Percentiles rank a stretch among this genome's conserved stretches.
phyloP scores from a whole-genome alignment of 192 early-diverging fungal genomes.

The Umbelopsis isabellina region DNA sequence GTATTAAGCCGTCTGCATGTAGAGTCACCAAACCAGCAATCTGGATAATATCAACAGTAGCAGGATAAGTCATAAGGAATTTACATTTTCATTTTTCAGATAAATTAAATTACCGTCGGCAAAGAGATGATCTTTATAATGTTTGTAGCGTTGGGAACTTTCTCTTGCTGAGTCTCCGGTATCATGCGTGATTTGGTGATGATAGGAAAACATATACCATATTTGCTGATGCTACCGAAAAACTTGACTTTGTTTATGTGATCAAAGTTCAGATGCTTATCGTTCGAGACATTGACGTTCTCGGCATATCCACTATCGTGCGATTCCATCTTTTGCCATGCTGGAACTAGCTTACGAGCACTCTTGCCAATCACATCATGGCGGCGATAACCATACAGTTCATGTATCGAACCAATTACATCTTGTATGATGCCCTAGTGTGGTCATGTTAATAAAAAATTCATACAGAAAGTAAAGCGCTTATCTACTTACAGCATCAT shows the following conservation, averaged over 20 bases:
- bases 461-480: neutral
- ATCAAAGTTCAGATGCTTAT: slow-evolving; percentile 39
- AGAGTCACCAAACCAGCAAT: slow-evolving; percentile 66
- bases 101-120: slow-evolving; percentile 36
- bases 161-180: slow-evolving; percentile 23
- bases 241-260: slow-evolving; percentile 58
- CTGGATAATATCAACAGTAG: neutral
- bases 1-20: slow-evolving; percentile 53
- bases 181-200: slow-evolving; percentile 29
- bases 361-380: slow-evolving; percentile 46
- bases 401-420: slow-evolving; percentile 46
- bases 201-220: slow-evolving; percentile 50
- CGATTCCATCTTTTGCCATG: slow-evolving; percentile 17
- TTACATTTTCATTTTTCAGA: neutral
- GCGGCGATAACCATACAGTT: slow-evolving; percentile 48
- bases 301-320: slow-evolving; percentile 15
- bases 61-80: neutral
- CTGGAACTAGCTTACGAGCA: slow-evolving; percentile 27
- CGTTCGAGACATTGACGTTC: neutral
- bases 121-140: slow-evolving; percentile 62
- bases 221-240: slow-evolving; percentile 55
- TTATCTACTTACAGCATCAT: slow-evolving; percentile 24
- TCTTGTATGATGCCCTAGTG: slow-evolving; percentile 51
- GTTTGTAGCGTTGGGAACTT: slow-evolving; percentile 27
- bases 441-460: neutral